phyloP scores from a whole-genome alignment of 371 early-diverging fungal species.

The Paramicrosporidium saccamoebae region DNA sequence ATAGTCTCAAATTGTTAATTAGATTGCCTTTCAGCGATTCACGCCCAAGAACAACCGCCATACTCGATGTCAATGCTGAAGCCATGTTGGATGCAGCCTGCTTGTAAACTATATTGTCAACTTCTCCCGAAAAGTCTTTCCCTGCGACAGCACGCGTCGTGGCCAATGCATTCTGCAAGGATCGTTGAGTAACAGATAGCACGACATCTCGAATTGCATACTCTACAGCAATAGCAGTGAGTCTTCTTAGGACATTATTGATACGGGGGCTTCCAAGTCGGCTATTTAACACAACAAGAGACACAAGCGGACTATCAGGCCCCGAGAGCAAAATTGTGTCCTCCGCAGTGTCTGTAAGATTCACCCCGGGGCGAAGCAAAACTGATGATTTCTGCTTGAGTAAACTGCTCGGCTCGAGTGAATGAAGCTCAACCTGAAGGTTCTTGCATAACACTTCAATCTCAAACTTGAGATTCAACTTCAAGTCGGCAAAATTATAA shows the following conservation, averaged over 20 bases:
- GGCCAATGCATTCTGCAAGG: constrained; percentile 59
- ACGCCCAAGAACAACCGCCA: constrained; percentile 65
- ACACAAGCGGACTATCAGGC: constrained; percentile 1
- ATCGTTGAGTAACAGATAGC: constrained; percentile 53
- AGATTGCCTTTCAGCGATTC: constrained; percentile 70
- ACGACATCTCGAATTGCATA: constrained; percentile 58
- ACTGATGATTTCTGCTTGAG: constrained; percentile 28
- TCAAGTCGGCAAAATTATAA: constrained; percentile 63
- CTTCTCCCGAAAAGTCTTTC: constrained; percentile 76
- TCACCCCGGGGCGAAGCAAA: too few relatives aligned
- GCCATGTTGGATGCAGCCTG: constrained; percentile 78
- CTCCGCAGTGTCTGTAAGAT: constrained; percentile 10
- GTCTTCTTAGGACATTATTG: constrained; percentile 21
- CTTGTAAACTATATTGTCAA: constrained; percentile 61
- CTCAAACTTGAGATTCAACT: constrained; percentile 76
- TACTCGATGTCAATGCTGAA: constrained; percentile 34
- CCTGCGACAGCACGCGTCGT: constrained; percentile 56
- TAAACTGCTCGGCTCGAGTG: constrained; percentile 34
- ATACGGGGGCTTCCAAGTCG: constrained; percentile 5
- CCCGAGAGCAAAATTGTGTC: constrained; percentile 5
- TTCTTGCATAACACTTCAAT: constrained; percentile 85
- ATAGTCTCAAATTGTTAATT: constrained; percentile 25
- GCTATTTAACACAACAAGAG: too few relatives aligned
- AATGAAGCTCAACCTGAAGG: constrained; percentile 39
- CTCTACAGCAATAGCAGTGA: constrained; percentile 52